Conservation (phyloP, 805 yeast species). For the Schwanniomyces yamadae region DNA sequence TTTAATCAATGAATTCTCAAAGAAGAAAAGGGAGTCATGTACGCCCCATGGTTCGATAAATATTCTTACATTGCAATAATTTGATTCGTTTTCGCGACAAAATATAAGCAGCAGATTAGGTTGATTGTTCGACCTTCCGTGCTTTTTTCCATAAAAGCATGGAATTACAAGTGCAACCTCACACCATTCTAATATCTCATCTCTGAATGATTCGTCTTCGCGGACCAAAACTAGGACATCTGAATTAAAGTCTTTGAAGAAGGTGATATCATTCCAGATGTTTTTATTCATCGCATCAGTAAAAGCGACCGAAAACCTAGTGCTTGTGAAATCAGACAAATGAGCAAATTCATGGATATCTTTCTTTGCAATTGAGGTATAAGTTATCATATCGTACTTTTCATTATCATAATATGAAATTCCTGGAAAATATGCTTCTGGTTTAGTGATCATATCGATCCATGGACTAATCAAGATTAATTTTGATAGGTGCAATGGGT, state of each 20-base stretch:
- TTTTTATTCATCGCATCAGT: conserved; percentile 14
- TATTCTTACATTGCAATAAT: conserved; percentile 19
- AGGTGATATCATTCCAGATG: conserved; percentile 36
- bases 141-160: conserved; percentile 15
- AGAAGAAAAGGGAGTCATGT: conserved; percentile 30
- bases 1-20: conserved; percentile 20
- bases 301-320: conserved; percentile 1
- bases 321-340: not conserved
- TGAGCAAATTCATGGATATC: conserved; percentile 1
- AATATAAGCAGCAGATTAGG: conserved; percentile 16
- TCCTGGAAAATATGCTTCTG: conserved; percentile 24
- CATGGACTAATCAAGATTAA: conserved; percentile 37
- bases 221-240: conserved; percentile 35
- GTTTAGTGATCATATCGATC: conserved; percentile 29
- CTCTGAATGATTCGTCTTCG: conserved; percentile 43
- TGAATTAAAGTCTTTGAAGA: conserved; percentile 22
- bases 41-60: conserved; percentile 39
- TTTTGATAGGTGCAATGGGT: conserved; percentile 24
- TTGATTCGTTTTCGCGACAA: conserved; percentile 12
- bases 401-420: conserved; percentile 33
- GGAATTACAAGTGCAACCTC: conserved; percentile 32
- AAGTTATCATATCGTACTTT: conserved; percentile 18
- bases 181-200: conserved; percentile 37
- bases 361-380: conserved; percentile 8
- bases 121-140: conserved; percentile 25